Evolutionary conservation across 2,329 filamentous ascomycete species (phyloP), one percentile per base, ranked within the genome.

Genomic region (Diaporthe sp.): DNA sequence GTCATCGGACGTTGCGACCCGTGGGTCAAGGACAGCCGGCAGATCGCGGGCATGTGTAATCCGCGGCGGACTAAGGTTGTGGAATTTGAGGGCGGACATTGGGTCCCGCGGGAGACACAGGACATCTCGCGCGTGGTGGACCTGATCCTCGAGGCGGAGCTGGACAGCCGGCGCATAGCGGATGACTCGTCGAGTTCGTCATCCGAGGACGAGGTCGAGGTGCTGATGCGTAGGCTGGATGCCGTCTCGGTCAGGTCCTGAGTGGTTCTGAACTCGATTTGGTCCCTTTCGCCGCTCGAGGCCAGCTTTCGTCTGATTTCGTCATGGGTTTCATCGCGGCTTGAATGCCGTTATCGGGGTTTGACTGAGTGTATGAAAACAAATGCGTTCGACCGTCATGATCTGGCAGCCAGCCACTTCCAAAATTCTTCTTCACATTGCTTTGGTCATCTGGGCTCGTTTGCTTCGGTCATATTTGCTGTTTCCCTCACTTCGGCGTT

Each of bases 81-180:
- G 22, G 60, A 74, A 57, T 78, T 80, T 37, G 68, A 74, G 72
- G 80, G 81, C 22, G 80, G 73, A 0, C 80, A 82, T 75, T 77
- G 80, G 51, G 78, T 79, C 71, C 78, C 78, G 28, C n/a, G 47
- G 20, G 76, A 78, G 10, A 74, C 79, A 20, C 60, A 39, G n/a
- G 55, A 76, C 25, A 80, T 79, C 49, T 49, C 44, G 53, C 34
- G 72, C 51, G 47, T 79, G 28, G 73, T 39, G 28, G 74, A 68
- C 44, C 7, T 75, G 13, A 73, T 79, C 13, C 65, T 68, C n/a
- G 65, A 68, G 47, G 28, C 49, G 17, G 65, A 68, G 65, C 31
- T 68, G 12, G 65, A 68, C 28, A 68, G 65, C 49, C 65, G 65
- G 20, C 65, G 65, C 49, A 47, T 42, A 22, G 65, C 65, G 28